Base-by-base conservation (phyloP, 208 protist species). In the Leishmania braziliensis region DNA sequence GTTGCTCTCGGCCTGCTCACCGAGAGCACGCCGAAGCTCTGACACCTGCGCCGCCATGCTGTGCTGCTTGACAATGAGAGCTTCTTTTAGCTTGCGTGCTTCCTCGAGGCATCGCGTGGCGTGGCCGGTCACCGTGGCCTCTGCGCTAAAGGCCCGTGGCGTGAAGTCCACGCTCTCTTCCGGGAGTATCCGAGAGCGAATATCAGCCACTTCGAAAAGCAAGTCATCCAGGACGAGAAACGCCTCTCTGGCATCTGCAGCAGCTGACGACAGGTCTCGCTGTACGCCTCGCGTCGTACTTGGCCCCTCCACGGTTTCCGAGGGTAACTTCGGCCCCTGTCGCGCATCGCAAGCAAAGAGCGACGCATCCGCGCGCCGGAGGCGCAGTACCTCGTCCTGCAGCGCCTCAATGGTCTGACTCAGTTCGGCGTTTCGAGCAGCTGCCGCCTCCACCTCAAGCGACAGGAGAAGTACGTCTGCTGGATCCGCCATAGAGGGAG, bases 381-480 rank as follows among this genome's bases (percentile, higher is more conserved):
- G 69, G 3, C 60, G 78, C 39, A 63, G 62, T 26, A 86, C 70
- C 33, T 91, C 84, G 20, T 79, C 77, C 46, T 84, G 84, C 12
- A 93, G 78, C 5, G 51, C 78, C 48, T 91, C 89, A 14, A 95
- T 51, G 46, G 82, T 82, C 36, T 75, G 82, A 23, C 88, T 90
- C 63, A 95, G 81, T 58, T 90, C 87, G 10, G 92, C 92, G 66
- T 96, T 96, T 2, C 92, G 89, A 18, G 89, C 90, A 33, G 92
- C 92, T 20, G 90, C 90, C 8, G 92, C 92, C 74, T 96, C 92
- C 36, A 93, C 89, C 60, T 96, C 92, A 39, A 96, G 63, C 36
- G 82, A 80, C 20, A 96, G 82, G 0, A 94, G 84, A 46, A 93
- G 80, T 48, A 83, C 75, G 39, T 93, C 90, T 8, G 84, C 86